Evolutionary conservation across 805 yeast species (phyloP), one percentile per base, ranked within the genome.

Genomic region (Danielia reshetovae): DNA sequence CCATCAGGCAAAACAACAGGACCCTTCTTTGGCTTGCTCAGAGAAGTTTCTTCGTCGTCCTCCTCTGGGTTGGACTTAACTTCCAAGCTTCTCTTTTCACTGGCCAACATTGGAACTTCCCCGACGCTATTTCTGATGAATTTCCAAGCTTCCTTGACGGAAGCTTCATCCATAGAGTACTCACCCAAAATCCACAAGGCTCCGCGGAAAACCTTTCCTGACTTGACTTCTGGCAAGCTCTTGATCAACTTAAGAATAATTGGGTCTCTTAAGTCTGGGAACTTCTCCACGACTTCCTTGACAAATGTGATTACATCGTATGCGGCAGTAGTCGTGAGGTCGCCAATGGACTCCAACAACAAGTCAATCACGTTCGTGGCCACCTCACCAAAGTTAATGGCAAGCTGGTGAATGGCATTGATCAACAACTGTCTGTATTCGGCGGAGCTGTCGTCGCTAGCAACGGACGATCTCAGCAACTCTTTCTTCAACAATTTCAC

Each of bases 1-100:
- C 99, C 99, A 65, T 93, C 99, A n/a, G 98, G 96, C 46, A 93
- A 72, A 39, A 93, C 81, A 40, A 83, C 81, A 14, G 97, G 97
- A 29, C 85, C 85, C 24, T 46, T 44, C 38, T 66, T 58, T 5
- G 35, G 29, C 22, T 33, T 34, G 32, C 59, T 51, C 29, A 44
- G 29, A 9, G 33, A 26, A 7, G 49, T 46, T 11, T 41, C 36
- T 5, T 62, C 56, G 24, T 66, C 70, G 15, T 54, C 57, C 17
- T 52, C 57, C 41, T 57, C 59, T 2, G 49, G 59, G n/a, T 46
- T 57, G 8, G 57, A 65, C 5, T 61, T 68, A 4, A 39, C 51
- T 5, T 51, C 56, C 15, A 30, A 21, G 15, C 49, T 42, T 42
- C 68, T 77, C 50, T 68, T 70, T 55, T 86, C 95, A 28, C 87